phyloP scores from a whole-genome alignment of 805 yeast species.

The Vanderwaltozyma yarrowii region DNA sequence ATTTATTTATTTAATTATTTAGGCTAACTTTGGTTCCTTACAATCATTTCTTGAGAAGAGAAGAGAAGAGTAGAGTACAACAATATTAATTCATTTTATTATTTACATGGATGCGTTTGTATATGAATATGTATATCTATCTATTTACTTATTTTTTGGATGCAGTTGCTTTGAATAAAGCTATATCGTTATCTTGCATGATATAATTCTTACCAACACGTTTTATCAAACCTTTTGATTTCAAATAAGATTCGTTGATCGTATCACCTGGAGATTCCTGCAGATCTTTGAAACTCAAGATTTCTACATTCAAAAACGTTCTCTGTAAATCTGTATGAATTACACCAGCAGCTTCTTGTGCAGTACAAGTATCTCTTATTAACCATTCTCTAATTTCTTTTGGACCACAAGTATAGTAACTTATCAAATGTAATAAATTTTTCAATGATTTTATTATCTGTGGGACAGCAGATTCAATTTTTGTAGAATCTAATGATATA shows the following conservation, averaged over 20 bases:
- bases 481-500: conserved; percentile 11
- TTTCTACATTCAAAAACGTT: conserved; percentile 71
- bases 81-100: no score
- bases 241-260: conserved; percentile 17
- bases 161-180: conserved; percentile 62
- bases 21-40: no score
- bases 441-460: conserved; percentile 57
- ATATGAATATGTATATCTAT: no score
- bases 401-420: conserved; percentile 82
- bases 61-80: no score
- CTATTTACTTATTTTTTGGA: conserved; percentile 37
- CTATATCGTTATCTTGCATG: conserved; percentile 78
- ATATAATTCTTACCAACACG: conserved; percentile 56
- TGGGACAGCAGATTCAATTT: conserved; percentile 45
- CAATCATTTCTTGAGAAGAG: no score
- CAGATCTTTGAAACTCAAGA: conserved; percentile 57
- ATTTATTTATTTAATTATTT: conserved; percentile 40
- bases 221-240: conserved; percentile 21
- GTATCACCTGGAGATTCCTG: conserved; percentile 5
- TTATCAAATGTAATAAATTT: conserved; percentile 54
- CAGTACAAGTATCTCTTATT: conserved; percentile 59
- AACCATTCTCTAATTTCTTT: conserved; percentile 87
- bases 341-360: conserved; percentile 85
- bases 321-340: conserved; percentile 79
- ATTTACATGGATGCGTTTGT: no score